These are phyloP conservation scores for Rubroshorea leprosula DNA, from an alignment of 345 rosid genomes.

Conservation along the genomic window DNA sequence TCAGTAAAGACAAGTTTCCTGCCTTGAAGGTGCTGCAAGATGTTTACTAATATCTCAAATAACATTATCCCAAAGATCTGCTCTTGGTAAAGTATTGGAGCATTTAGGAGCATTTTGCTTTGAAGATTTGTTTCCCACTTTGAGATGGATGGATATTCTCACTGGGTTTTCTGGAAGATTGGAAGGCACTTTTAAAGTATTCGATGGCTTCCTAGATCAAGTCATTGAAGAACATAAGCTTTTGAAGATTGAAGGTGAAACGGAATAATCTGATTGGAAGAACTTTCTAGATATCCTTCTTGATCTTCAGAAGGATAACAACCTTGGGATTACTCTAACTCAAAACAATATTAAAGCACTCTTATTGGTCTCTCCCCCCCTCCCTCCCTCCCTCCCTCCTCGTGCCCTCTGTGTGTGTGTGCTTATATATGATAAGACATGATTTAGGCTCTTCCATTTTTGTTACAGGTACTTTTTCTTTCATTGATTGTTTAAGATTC, in stretches of 20 bases:
- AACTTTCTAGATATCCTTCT: constrained; percentile 17
- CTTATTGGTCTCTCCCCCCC: constrained; percentile 2
- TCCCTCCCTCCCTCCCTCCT: not conserved
- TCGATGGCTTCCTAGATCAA: constrained; percentile 3
- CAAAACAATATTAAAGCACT: constrained; percentile 14
- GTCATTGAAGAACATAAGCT: constrained; percentile 12
- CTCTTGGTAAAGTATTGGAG: not conserved
- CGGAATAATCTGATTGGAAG: constrained; percentile 1
- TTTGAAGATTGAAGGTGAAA: not conserved
- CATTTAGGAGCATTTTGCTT: constrained; percentile 13
- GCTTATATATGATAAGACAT: too few species aligned
- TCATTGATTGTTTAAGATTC: not conserved
- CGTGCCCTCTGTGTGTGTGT: too few species aligned
- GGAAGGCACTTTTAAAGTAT: not conserved
- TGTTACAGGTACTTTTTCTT: too few species aligned
- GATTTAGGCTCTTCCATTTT: too few species aligned
- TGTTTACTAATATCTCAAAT: too few species aligned
- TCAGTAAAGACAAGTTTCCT: too few species aligned
- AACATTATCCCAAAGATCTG: too few species aligned
- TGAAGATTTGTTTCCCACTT: constrained; percentile 15
- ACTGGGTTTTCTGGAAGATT: constrained; percentile 1
- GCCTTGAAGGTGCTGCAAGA: too few species aligned
- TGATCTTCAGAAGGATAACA: constrained; percentile 11
- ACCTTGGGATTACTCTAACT: constrained; percentile 1
- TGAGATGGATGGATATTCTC: constrained; percentile 21